These are phyloP conservation scores for Antitrichia curtipendula DNA, from an alignment of 225 moss, liverwort and hornwort species.

Conservation along the genomic window DNA sequence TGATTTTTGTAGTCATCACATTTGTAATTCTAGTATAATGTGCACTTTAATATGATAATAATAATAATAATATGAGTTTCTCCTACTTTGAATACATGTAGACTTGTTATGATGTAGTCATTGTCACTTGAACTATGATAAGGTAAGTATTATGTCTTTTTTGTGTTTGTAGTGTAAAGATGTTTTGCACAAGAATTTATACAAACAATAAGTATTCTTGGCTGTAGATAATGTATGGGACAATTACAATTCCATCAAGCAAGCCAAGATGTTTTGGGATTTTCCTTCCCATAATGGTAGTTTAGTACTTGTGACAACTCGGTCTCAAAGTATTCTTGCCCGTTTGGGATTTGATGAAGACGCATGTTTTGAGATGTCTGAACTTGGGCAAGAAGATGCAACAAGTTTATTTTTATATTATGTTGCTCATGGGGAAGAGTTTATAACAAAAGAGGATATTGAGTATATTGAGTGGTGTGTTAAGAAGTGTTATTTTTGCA, in stretches of 20 bases:
- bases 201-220: neutral
- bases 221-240: neutral
- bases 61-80: accelerated
- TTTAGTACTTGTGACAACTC: neutral
- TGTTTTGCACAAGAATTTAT: neutral
- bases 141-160: neutral
- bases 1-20: no score
- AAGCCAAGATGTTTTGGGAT: neutral
- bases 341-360: neutral
- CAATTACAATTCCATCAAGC: neutral
- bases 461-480: neutral
- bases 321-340: neutral
- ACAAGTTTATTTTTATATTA: neutral
- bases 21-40: no score
- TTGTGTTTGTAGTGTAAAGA: neutral
- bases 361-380: neutral
- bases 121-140: no score
- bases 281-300: neutral
- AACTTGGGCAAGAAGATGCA: neutral
- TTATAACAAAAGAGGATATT: neutral
- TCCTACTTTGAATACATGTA: no score
- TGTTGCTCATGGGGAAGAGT: neutral
- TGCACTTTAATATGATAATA: no score
- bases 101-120: no score
- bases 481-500: neutral